Conservation (phyloP, 2,329 filamentous ascomycete species). For the Penicillium italicum region DNA sequence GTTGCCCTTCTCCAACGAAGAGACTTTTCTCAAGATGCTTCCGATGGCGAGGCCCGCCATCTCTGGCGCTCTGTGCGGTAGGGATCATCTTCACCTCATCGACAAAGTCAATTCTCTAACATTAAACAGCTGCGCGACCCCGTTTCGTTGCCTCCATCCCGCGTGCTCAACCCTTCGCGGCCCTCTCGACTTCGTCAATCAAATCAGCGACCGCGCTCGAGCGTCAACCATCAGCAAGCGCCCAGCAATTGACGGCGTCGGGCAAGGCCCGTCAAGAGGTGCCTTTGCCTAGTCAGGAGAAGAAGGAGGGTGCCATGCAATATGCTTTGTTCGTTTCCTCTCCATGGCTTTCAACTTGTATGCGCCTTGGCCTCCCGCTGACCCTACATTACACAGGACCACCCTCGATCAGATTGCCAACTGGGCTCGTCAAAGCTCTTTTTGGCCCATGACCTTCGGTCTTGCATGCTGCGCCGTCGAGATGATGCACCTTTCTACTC, state of each 20-base stretch:
- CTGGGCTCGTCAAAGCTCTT: slow-evolving; percentile 81
- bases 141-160: slow-evolving; percentile 29
- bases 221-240: slow-evolving; percentile 30
- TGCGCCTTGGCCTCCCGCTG: slow-evolving; percentile 7
- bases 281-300: slow-evolving; percentile 49
- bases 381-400: slow-evolving; percentile 28
- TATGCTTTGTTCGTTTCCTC: slow-evolving; percentile 45
- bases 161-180: slow-evolving; percentile 37
- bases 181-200: slow-evolving; percentile 43
- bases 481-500: slow-evolving; percentile 92
- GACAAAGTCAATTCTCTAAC: slow-evolving; percentile 20
- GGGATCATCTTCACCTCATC: slow-evolving; percentile 2
- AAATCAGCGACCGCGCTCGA: slow-evolving; percentile 44
- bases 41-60: slow-evolving; percentile 26
- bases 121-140: slow-evolving; percentile 26
- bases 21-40: slow-evolving; percentile 24
- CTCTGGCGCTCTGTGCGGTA: slow-evolving; percentile 30
- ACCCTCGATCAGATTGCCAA: slow-evolving; percentile 71
- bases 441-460: slow-evolving; percentile 91
- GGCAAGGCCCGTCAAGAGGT: slow-evolving; percentile 48
- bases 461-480: slow-evolving; percentile 88
- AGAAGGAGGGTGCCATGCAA: slow-evolving; percentile 51
- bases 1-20: neutral
- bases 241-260: slow-evolving; percentile 37
- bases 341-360: neutral